Conservation (phyloP, 1,284 basidiomycete species). For the Cutaneotrichosporon arboriforme region DNA sequence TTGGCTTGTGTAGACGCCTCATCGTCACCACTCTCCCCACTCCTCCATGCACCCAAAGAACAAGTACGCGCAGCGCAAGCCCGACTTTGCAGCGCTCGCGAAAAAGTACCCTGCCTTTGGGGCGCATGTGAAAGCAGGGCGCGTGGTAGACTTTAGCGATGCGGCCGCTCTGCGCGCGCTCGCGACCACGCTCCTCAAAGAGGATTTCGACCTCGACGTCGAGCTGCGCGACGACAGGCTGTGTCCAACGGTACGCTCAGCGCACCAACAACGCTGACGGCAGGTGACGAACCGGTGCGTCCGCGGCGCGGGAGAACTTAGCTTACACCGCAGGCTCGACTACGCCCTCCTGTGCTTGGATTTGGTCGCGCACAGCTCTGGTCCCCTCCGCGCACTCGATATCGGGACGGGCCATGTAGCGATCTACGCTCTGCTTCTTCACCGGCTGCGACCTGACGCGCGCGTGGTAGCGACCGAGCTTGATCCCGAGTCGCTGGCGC, state of each 20-base stretch:
- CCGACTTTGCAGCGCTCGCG: constrained; percentile 63
- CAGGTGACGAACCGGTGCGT: constrained; percentile 44
- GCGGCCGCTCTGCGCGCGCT: constrained; percentile 63
- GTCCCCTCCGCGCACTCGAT: constrained; percentile 48
- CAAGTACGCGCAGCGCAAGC: constrained; percentile 49
- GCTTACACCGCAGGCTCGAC: constrained; percentile 57
- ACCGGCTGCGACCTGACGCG: constrained; percentile 56
- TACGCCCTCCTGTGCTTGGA: constrained; percentile 71
- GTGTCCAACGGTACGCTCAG: constrained; percentile 68
- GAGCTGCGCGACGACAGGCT: constrained; percentile 64
- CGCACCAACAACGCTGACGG: background rate
- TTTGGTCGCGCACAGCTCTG: constrained; percentile 2
- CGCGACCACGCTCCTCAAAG: constrained; percentile 66
- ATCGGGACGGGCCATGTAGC: constrained; percentile 81
- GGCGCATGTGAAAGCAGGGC: constrained; percentile 52
- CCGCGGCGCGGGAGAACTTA: background rate
- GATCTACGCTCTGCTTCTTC: constrained; percentile 79
- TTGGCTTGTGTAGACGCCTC: no score
- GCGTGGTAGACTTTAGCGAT: constrained; percentile 67
- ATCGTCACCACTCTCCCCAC: no score
- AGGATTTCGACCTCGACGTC: constrained; percentile 66
- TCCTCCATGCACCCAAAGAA: constrained; percentile 44
- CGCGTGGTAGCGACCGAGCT: constrained; percentile 64
- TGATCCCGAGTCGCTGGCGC: constrained; percentile 57
- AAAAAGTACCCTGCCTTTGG: constrained; percentile 57